phyloP scores from a whole-genome alignment of 176 grass and related monocot species.

The Poa annua region DNA sequence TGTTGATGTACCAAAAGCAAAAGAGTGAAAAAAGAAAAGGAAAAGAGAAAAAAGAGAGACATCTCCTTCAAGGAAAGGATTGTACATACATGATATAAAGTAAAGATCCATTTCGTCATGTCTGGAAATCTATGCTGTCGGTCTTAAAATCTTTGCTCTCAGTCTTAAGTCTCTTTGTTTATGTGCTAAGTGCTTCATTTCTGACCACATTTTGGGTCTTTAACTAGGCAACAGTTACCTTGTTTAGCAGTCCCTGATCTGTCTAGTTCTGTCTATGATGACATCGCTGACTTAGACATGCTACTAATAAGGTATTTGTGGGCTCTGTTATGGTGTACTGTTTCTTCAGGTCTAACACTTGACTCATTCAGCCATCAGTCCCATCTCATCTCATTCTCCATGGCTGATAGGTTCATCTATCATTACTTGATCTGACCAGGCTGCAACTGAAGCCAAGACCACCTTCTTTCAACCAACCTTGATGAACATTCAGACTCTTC shows the following conservation, averaged over 20 bases:
- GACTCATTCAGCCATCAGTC: not conserved
- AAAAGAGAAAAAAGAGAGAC: not conserved
- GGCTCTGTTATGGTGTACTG: not conserved
- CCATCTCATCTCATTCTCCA: not conserved
- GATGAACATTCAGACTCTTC: not conserved
- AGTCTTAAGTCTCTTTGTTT: not conserved
- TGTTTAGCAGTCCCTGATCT: not conserved
- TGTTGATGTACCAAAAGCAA: conserved; percentile 44
- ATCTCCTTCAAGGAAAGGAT: conserved; percentile 51
- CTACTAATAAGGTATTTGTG: not conserved
- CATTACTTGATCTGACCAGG: not conserved
- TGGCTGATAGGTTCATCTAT: not conserved
- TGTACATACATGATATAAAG: conserved; percentile 64
- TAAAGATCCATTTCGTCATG: conserved; percentile 50
- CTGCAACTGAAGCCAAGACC: not conserved
- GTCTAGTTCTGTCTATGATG: not conserved
- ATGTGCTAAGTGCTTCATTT: conserved; percentile 4
- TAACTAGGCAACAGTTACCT: not conserved
- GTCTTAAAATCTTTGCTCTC: not conserved
- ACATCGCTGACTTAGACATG: not conserved
- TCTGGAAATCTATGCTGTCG: not conserved
- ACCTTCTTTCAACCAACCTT: not conserved
- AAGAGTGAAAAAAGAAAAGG: not conserved
- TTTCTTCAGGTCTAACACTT: conserved; percentile 6
- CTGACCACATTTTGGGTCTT: not conserved